phyloP scores from a whole-genome alignment of 371 early-diverging fungal genomes.

The Mycotypha africana region DNA sequence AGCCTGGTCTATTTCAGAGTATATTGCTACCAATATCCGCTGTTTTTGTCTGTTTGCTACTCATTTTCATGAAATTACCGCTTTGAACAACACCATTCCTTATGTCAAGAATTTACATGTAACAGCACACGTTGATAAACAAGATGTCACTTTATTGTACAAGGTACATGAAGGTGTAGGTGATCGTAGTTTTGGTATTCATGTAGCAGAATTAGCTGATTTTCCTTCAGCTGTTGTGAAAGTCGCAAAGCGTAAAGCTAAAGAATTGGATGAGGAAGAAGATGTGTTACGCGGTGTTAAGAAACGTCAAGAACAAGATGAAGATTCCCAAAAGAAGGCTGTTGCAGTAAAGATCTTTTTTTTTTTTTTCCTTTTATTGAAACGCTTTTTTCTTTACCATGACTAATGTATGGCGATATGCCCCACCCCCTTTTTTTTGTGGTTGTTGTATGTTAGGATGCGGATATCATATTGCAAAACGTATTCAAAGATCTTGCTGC shows the following conservation, averaged over 20 bases:
- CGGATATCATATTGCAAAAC: slow-evolving; percentile 11
- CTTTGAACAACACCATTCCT: slow-evolving; percentile 61
- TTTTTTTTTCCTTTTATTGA: background rate
- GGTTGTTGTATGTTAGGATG: too few relatives aligned
- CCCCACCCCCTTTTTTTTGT: too few relatives aligned
- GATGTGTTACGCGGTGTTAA: slow-evolving; percentile 3
- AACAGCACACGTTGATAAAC: slow-evolving; percentile 56
- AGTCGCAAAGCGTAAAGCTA: slow-evolving; percentile 84
- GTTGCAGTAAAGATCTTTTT: background rate
- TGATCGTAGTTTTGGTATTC: slow-evolving; percentile 98
- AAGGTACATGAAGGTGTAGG: slow-evolving; percentile 86
- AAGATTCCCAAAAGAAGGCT: background rate
- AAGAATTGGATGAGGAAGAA: slow-evolving; percentile 70
- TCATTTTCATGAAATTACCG: slow-evolving; percentile 96
- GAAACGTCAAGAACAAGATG: background rate
- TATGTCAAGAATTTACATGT: slow-evolving; percentile 88
- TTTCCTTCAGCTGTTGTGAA: slow-evolving; percentile 86
- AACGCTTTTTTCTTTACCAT: slow-evolving; percentile 11
- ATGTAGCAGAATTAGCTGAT: slow-evolving; percentile 93
- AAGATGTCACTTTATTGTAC: slow-evolving; percentile 83
- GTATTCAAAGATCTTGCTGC: too few relatives aligned
- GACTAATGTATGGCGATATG: slow-evolving; percentile 40
- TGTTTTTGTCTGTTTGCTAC: slow-evolving; percentile 93
- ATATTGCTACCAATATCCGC: slow-evolving; percentile 71
- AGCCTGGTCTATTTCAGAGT: slow-evolving; percentile 96